Conservation (phyloP, 805 yeast species). For the Millerozyma miso region DNA sequence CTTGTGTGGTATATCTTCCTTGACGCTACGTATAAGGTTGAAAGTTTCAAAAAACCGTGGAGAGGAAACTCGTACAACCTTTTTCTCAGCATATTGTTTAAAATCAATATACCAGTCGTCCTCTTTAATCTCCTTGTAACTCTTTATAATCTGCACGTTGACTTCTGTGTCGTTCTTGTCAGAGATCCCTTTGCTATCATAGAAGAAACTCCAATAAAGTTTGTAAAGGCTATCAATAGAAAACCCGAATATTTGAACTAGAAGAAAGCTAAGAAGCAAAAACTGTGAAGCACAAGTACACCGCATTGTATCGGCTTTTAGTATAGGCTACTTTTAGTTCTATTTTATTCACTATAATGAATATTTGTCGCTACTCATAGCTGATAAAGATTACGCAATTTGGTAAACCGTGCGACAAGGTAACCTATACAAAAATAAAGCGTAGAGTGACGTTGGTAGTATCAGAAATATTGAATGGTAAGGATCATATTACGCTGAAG, state of each 20-base stretch:
- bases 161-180: background rate
- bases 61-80: constrained; percentile 43
- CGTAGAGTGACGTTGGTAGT: no score
- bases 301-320: no score
- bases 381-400: no score
- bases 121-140: constrained; percentile 10
- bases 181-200: background rate
- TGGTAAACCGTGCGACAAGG: no score
- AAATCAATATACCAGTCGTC: constrained; percentile 38
- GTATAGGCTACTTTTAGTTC: no score
- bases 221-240: background rate
- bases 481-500: no score
- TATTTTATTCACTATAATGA: no score
- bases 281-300: no score
- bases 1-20: constrained; percentile 6
- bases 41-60: constrained; percentile 13
- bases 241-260: background rate
- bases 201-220: constrained; percentile 10
- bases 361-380: no score
- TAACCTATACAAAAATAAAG: no score
- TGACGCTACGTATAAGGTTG: constrained; percentile 12
- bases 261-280: background rate
- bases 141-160: background rate
- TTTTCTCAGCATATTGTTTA: constrained; percentile 35
- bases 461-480: no score